Evolutionary conservation across 805 yeast species (phyloP).

Genomic region (Lachancea thermotolerans): DNA sequence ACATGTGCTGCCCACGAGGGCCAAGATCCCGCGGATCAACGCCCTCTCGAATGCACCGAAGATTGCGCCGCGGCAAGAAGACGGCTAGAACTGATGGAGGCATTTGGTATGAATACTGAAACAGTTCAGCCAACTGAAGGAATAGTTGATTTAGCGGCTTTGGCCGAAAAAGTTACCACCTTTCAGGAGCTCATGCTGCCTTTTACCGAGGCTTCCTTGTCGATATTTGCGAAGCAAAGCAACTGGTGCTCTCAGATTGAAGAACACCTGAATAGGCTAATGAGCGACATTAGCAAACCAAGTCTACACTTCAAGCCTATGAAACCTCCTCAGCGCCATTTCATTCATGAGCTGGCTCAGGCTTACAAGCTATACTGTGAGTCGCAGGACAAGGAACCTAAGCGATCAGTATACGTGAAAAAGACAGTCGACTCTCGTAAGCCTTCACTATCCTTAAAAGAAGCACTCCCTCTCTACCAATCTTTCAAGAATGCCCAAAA

Average conservation of each 20-base stretch:
- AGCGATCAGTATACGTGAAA: constrained; percentile 60
- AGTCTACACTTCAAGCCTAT: constrained; percentile 64
- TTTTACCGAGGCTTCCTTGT: constrained; percentile 42
- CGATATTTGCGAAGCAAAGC: constrained; percentile 46
- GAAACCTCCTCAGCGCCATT: constrained; percentile 60
- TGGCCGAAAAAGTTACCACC: constrained; percentile 20
- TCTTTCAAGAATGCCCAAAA: constrained; percentile 34
- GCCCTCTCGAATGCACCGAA: constrained; percentile 55
- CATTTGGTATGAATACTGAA: constrained; percentile 39
- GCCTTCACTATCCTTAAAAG: constrained; percentile 22
- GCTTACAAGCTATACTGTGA: constrained; percentile 55
- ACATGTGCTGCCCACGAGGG: constrained; percentile 51
- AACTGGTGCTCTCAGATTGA: constrained; percentile 69
- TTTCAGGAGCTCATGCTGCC: constrained; percentile 29
- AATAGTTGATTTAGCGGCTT: constrained; percentile 13
- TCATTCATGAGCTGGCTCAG: constrained; percentile 61
- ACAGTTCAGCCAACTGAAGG: constrained; percentile 5
- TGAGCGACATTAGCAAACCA: constrained; percentile 36
- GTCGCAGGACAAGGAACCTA: constrained; percentile 78
- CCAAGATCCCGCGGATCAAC: constrained; percentile 30
- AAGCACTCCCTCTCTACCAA: constrained; percentile 38
- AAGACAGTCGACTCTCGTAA: constrained; percentile 23
- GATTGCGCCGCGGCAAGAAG: constrained; percentile 58
- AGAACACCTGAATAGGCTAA: constrained; percentile 41
- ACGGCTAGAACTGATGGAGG: constrained; percentile 54